A percentile compares a stretch with the other conserved stretches of the same genome.
Conservation (phyloP, 495 filamentous ascomycete genomes). For the Cairneyella variabilis region DNA sequence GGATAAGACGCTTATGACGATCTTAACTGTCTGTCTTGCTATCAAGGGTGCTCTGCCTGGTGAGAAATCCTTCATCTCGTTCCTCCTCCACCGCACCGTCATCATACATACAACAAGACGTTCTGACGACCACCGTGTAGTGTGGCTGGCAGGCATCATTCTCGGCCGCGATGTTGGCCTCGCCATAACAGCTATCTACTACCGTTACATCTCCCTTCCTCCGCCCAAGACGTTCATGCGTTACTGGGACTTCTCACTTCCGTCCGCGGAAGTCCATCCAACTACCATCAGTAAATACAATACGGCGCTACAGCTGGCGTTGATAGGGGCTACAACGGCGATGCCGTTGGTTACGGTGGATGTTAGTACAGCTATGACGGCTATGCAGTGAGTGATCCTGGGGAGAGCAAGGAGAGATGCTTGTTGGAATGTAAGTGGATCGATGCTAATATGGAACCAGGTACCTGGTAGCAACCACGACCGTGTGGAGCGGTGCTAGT, state of each 20-base stretch:
- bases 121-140: slow-evolving; percentile 36
- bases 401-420: slow-evolving; percentile 2
- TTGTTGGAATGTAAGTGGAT: slow-evolving; percentile 1
- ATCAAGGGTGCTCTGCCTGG: slow-evolving; percentile 75
- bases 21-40: slow-evolving; percentile 78
- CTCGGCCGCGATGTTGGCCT: slow-evolving; percentile 86
- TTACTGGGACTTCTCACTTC: slow-evolving; percentile 98
- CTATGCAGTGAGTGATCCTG: slow-evolving; percentile 63
- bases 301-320: slow-evolving; percentile 71
- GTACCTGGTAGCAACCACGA: slow-evolving; percentile 75
- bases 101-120: no score
- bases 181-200: slow-evolving; percentile 87
- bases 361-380: slow-evolving; percentile 52
- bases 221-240: slow-evolving; percentile 84
- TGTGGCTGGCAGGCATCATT: slow-evolving; percentile 85
- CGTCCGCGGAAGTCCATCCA: slow-evolving; percentile 87
- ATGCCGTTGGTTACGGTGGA: slow-evolving; percentile 62
- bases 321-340: slow-evolving; percentile 74
- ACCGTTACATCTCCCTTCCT: slow-evolving; percentile 88
- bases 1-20: slow-evolving; percentile 92
- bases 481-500: slow-evolving; percentile 78
- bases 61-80: slow-evolving; percentile 39
- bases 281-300: slow-evolving; percentile 90
- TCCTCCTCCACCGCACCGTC: no score
- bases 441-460: slow-evolving; percentile 28